phyloP scores from a whole-genome alignment of 495 filamentous ascomycete species.

The Trichoderma reesei region DNA sequence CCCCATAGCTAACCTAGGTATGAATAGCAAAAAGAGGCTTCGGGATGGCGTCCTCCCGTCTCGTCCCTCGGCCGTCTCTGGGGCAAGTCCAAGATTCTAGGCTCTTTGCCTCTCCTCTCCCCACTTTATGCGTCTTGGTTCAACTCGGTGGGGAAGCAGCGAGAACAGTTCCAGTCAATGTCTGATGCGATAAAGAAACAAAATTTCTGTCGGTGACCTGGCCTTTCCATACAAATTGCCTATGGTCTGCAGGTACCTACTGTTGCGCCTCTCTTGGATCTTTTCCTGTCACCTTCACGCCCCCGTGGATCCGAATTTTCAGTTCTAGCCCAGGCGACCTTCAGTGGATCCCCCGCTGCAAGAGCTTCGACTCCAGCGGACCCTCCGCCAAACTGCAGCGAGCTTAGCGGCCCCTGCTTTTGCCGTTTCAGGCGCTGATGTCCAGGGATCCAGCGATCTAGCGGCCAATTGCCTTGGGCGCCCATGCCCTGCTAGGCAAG shows the following conservation, averaged over 20 bases:
- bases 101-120: not conserved
- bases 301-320: not conserved
- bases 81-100: not conserved
- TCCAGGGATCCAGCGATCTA: not conserved
- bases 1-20: not conserved
- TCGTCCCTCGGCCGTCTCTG: not conserved
- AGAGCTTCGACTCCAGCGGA: slow-evolving; percentile 1
- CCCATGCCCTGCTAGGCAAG: slow-evolving; percentile 1
- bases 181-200: not conserved
- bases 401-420: not conserved
- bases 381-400: not conserved
- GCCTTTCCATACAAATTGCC: not conserved
- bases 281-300: not conserved
- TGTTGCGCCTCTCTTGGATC: not conserved
- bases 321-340: not conserved
- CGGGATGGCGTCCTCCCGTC: not conserved
- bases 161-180: not conserved
- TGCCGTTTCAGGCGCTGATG: not conserved
- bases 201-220: not conserved
- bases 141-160: not conserved
- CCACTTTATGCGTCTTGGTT: not conserved
- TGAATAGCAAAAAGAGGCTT: not conserved
- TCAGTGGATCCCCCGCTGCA: not conserved
- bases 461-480: not conserved
- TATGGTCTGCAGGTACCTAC: not conserved